Conservation (phyloP, 176 grass and related monocot genomes). For the Urochloa ruziziensis region DNA sequence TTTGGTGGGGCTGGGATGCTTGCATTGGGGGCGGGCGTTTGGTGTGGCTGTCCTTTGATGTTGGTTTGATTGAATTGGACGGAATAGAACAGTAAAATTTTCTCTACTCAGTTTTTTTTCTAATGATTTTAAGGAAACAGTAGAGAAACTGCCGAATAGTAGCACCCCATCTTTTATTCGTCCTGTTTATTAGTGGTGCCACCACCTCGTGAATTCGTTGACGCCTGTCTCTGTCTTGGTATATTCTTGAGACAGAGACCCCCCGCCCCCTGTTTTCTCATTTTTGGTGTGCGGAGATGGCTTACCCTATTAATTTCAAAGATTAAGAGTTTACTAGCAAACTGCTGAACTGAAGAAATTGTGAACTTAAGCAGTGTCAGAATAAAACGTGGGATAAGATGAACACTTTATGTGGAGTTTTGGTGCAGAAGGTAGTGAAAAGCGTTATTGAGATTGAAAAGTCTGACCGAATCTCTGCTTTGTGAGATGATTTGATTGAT, state of each 20-base stretch:
- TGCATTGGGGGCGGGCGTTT: conserved; percentile 29
- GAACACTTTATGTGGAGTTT: not conserved
- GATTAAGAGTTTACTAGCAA: not conserved
- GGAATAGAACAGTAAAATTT: conserved; percentile 1
- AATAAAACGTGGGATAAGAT: conserved; percentile 18
- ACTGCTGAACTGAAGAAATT: not conserved
- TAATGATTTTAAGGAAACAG: not conserved
- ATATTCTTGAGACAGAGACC: conserved; percentile 9
- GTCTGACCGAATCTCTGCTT: conserved; percentile 18
- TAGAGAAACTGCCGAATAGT: not conserved
- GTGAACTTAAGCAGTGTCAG: not conserved
- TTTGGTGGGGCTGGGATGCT: not conserved
- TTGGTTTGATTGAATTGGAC: not conserved
- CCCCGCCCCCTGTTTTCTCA: not conserved
- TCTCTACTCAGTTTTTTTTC: not conserved
- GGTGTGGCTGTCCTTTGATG: not conserved
- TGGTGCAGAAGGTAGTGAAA: conserved; percentile 5
- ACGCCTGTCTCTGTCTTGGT: conserved; percentile 4
- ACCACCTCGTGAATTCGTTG: conserved; percentile 6
- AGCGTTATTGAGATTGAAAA: conserved; percentile 15
- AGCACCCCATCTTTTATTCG: not conserved
- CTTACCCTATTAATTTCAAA: not conserved
- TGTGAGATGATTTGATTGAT: conserved; percentile 16
- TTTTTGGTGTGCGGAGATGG: not conserved
- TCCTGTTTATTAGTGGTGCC: not conserved